Base-by-base conservation (phyloP, 768 basidiomycete genomes). In the Baorangia bicolor region DNA sequence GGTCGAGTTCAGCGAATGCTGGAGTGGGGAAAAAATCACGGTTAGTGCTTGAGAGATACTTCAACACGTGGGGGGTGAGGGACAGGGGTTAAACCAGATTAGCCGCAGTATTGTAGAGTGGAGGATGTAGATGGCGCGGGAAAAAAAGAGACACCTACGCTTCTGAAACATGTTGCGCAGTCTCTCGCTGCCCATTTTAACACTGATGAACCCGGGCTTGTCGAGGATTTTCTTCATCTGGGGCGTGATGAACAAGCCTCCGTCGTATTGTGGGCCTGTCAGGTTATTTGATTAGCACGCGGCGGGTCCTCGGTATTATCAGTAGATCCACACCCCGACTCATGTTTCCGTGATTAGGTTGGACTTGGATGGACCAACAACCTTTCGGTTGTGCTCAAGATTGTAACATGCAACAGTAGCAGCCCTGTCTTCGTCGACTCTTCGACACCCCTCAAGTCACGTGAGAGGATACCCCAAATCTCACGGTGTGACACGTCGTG, bases 131-230 rank as follows among this genome's bases (percentile, higher is more conserved):
- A 23, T 23, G 35, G 28, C n/a, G 30, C 9, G 48, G 34, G n/a
- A n/a, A 53, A 30, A 44, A 31, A 37, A 28, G 23, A n/a, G 25
- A 39, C 9, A 64, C 63, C 13, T 42, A 71, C 69, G 65, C 31
- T 14, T 57, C 46, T 67, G 69, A 41, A 73, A 71, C 69, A 71
- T 73, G 4, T 35, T 10, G 37, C 69, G 68, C 44, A 73, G 57
- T 45, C 21, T 57, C 21, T 73, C 65, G 28, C 69, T 49, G n/a
- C 60, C 69, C 65, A 41, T 65, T 34, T 53, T 10, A 1, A 37
- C n/a, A 11, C 61, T 59, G 43, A 71, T 71, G 48, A 69, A 59
- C 4, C 69, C 71, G 0, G 63, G 59, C 44, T 60, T 37, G 30
- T 59, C 51, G 39, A 71, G 69, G 23, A 73, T 71, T 4, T 16